Conservation (phyloP, 192 early-diverging fungal genomes). For the Chytriomyces confervae region DNA sequence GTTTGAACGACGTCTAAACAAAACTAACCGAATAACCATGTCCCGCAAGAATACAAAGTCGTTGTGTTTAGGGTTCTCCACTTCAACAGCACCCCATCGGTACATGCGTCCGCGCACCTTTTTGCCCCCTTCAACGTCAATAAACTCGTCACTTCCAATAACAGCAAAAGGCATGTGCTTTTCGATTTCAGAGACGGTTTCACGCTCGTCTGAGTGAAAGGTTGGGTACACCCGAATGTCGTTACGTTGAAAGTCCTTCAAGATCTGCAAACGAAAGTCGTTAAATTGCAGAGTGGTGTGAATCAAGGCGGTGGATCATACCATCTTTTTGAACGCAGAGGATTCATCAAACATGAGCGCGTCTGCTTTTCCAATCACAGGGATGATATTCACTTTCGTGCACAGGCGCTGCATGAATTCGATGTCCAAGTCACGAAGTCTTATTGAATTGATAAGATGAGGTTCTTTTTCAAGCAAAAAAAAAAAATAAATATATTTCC, state of each 20-base stretch:
- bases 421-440: constrained; percentile 71
- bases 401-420: constrained; percentile 92
- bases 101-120: constrained; percentile 91
- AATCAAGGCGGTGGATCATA: constrained; percentile 30
- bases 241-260: constrained; percentile 68
- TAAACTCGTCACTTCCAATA: constrained; percentile 90
- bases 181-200: constrained; percentile 66
- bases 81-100: constrained; percentile 96
- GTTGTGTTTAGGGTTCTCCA: constrained; percentile 95
- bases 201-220: constrained; percentile 73
- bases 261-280: constrained; percentile 48
- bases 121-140: constrained; percentile 76
- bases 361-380: constrained; percentile 94
- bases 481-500: not conserved
- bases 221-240: constrained; percentile 77
- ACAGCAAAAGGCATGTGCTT: constrained; percentile 90
- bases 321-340: constrained; percentile 84
- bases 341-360: constrained; percentile 87
- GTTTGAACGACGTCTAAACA: not conserved
- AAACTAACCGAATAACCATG: constrained; percentile 31
- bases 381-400: constrained; percentile 93
- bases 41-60: constrained; percentile 92
- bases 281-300: not conserved
- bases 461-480: too few species aligned
- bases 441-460: constrained; percentile 12